Evolutionary conservation across 257 asterid genomes (phyloP).

Genomic region (Leptodermis oblonga): DNA sequence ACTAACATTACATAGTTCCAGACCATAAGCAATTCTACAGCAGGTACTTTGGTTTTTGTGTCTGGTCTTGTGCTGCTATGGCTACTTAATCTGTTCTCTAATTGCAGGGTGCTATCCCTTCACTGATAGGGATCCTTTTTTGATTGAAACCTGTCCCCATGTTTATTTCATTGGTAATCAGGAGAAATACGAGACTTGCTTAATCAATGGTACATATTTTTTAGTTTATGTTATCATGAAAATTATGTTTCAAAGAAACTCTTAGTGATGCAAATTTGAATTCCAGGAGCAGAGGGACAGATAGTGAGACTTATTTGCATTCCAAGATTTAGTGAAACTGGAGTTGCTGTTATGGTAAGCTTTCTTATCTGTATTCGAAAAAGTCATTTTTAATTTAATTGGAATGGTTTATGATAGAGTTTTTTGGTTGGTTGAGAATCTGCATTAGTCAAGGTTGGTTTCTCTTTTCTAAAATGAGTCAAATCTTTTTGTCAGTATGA

Average conservation of each 20-base stretch:
- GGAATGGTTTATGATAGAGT: background rate
- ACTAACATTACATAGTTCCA: background rate
- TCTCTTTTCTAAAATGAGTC: too few relatives aligned
- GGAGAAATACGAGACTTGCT: constrained; percentile 58
- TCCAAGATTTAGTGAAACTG: constrained; percentile 79
- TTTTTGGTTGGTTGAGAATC: background rate
- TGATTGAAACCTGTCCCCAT: constrained; percentile 88
- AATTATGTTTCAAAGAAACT: background rate
- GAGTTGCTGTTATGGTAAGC: constrained; percentile 85
- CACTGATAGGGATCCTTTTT: constrained; percentile 92
- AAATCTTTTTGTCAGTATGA: background rate
- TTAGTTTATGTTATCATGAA: background rate
- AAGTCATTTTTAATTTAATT: background rate
- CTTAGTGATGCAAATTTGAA: constrained; percentile 2
- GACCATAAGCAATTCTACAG: background rate
- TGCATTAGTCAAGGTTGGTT: background rate
- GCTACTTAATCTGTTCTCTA: constrained; percentile 11
- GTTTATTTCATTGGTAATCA: constrained; percentile 92
- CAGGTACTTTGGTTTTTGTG: background rate
- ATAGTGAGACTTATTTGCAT: constrained; percentile 71
- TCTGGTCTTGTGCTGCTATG: background rate
- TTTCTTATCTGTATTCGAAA: constrained; percentile 5
- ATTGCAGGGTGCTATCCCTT: constrained; percentile 91
- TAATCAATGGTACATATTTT: constrained; percentile 55
- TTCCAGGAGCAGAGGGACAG: constrained; percentile 85